Evolutionary conservation across 2,329 filamentous ascomycete species (phyloP).

Genomic region (Stagonosporopsis rhizophila): DNA sequence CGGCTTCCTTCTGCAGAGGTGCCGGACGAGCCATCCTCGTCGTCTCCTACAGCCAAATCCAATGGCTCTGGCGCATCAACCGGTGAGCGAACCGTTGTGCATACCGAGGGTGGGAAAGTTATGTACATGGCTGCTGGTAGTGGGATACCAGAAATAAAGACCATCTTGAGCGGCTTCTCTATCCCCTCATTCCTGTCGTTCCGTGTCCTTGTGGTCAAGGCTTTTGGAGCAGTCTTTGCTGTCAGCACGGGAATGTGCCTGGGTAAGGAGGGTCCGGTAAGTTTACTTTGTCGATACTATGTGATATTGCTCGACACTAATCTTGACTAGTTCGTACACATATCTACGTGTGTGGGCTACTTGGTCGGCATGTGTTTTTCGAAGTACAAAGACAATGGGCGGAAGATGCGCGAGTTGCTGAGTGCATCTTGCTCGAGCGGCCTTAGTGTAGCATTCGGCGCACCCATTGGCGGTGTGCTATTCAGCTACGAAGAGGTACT

Average conservation of each 20-base stretch:
- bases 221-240: constrained; percentile 64
- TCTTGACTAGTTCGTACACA: constrained; percentile 55
- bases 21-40: constrained; percentile 17
- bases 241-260: constrained; percentile 67
- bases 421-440: constrained; percentile 65
- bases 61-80: constrained; percentile 3
- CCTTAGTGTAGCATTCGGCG: constrained; percentile 67
- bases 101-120: constrained; percentile 52
- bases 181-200: constrained; percentile 65
- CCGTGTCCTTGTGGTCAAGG: constrained; percentile 64
- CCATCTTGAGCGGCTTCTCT: constrained; percentile 66
- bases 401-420: constrained; percentile 66
- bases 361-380: constrained; percentile 60
- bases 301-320: neutral
- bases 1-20: constrained; percentile 55
- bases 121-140: constrained; percentile 67
- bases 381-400: constrained; percentile 64
- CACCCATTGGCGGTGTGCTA: constrained; percentile 67
- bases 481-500: constrained; percentile 63
- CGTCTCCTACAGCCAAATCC: constrained; percentile 8
- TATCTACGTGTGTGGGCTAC: constrained; percentile 65
- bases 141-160: constrained; percentile 69
- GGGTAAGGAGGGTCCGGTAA: constrained; percentile 64
- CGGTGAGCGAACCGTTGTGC: neutral
- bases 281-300: neutral